Evolutionary conservation across 2,329 filamentous ascomycete species (phyloP).

Genomic region (Cladobotryum protrusum): DNA sequence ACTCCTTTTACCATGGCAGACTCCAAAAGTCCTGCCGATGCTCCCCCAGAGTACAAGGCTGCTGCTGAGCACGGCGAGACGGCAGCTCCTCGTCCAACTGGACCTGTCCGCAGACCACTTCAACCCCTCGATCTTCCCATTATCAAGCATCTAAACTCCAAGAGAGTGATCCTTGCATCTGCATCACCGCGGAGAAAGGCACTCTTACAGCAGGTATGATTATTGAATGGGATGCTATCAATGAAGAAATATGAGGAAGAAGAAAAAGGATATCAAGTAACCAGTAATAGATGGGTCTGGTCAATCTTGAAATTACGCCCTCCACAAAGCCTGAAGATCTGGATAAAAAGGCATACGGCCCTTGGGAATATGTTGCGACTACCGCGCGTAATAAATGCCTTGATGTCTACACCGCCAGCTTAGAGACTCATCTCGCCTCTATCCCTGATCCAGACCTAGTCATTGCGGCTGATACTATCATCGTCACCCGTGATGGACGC

Average conservation of each 20-base stretch:
- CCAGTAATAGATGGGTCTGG: constrained; percentile 61
- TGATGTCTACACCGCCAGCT: constrained; percentile 53
- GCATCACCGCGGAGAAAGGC: constrained; percentile 78
- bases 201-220: constrained; percentile 62
- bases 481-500: constrained; percentile 66
- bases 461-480: constrained; percentile 84
- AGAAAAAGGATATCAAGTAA: neutral
- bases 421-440: constrained; percentile 38
- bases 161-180: constrained; percentile 83
- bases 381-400: constrained; percentile 82
- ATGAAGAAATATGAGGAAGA: neutral
- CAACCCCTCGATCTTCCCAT: constrained; percentile 74
- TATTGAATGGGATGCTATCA: neutral
- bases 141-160: constrained; percentile 66
- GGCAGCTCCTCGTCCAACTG: constrained; percentile 19
- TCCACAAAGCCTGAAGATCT: constrained; percentile 82
- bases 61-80: constrained; percentile 30
- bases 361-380: constrained; percentile 84
- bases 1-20: constrained; percentile 21
- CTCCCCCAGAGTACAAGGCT: constrained; percentile 42
- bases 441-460: constrained; percentile 71
- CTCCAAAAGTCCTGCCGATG: constrained; percentile 28
- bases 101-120: constrained; percentile 43
- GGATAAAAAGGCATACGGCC: constrained; percentile 64
- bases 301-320: constrained; percentile 75